Base-by-base conservation (phyloP, 2,329 filamentous ascomycete genomes). In the Beauveria bassiana region DNA sequence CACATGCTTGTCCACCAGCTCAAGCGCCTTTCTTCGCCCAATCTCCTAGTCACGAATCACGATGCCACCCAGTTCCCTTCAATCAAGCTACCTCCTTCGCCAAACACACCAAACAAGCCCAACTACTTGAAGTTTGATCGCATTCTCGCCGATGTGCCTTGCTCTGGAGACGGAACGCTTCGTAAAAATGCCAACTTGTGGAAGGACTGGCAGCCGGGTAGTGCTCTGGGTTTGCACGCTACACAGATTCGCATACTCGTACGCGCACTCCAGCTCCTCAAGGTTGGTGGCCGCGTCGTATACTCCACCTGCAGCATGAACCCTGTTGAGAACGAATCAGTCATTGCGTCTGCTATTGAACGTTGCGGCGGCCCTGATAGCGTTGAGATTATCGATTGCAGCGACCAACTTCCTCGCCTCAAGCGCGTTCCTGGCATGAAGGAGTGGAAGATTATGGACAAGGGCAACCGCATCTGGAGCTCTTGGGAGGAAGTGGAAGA, bases 271-370 rank as follows among this genome's bases (percentile, higher is more conserved):
- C 93, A 98, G 77, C 91, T 99, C 86, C 85, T 99, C 66, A 98
- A 97, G 79, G 89, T 91, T 61, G 93, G 95, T 46, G 95, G 95
- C 57, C 86, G 93, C 65, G 90, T 98, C 31, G 93, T 99, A 58
- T 99, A 98, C 78, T 98, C 93, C 3, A 99, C 95, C 22, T 99
- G 95, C 81, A 97, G 92, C 74, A 91, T 99, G 90, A 99, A 99
- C 76, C 95, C 95, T 0, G 86, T 98, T 31, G 95, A 99, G 79
- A 96, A 99, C 70, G 95, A 99, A 76, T 88, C 95, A 7, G 92
- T 98, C 18, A 80, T 99, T 63, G 86, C 90, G 1, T 88, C 89
- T 28, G 95, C 95, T 12, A 93, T 99, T 68, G 89, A 92, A 68
- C 85, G 93, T 61, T 98, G 93, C 70, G 95, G 95, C 64, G 95